Conservation (phyloP, 2,329 filamentous ascomycete species). For the Annulohypoxylon truncatum region DNA sequence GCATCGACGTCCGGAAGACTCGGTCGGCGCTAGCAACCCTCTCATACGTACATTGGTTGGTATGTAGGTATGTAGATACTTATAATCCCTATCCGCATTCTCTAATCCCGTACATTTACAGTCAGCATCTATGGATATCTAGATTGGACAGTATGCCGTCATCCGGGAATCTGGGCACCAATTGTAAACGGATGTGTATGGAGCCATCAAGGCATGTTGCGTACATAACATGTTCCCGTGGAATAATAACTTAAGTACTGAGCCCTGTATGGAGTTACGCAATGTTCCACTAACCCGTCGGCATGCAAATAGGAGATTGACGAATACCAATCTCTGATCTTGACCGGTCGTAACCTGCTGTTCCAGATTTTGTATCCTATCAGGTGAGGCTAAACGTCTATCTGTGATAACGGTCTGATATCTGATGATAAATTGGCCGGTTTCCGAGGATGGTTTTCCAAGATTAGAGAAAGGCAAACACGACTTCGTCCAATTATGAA, state of each 20-base stretch:
- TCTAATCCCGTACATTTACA: constrained; percentile 9
- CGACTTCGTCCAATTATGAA: neutral
- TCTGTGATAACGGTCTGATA: neutral
- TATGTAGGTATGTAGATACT: neutral
- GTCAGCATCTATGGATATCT: neutral
- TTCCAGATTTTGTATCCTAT: neutral
- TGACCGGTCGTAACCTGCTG: neutral
- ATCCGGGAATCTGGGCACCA: neutral
- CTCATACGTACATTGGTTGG: neutral
- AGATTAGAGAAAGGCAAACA: neutral
- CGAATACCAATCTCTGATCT: neutral
- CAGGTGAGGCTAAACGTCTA: neutral
- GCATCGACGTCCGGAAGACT: constrained; percentile 19
- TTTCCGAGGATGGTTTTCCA: neutral
- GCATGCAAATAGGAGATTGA: neutral
- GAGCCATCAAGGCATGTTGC: constrained; percentile 7
- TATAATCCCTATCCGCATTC: constrained; percentile 17
- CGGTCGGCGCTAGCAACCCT: constrained; percentile 14
- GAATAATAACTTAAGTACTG: constrained; percentile 10
- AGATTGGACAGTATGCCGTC: neutral
- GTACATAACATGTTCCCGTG: neutral
- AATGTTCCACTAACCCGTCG: neutral
- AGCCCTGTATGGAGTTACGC: constrained; percentile 1
- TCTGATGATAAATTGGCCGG: neutral
- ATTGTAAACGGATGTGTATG: constrained; percentile 7